Base-by-base conservation (phyloP, 768 basidiomycete genomes). In the Mycena vitilis region DNA sequence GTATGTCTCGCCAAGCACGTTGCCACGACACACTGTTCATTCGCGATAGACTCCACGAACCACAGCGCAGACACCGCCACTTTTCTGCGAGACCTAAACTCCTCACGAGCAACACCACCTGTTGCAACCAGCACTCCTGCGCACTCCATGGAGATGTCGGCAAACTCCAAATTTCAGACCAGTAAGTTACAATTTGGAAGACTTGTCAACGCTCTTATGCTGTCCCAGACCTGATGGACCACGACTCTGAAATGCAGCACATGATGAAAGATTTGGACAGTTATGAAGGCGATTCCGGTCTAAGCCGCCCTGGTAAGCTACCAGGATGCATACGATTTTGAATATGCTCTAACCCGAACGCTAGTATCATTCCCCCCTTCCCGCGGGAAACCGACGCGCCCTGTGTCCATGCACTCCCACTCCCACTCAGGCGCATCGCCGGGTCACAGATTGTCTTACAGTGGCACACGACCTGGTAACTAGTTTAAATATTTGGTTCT, bases 191-290 rank as follows among this genome's bases (percentile, higher is more conserved):
- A 22, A 18, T 18, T 38, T 48, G 38, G 30, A 13, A 13, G 42
- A 22, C 9, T 58, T 49, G 49, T 23, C 42, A 22, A 30, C 57
- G 66, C 71, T 25, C 72, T 52, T 40, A 63, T 76, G 13, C 67
- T 47, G n/a, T 73, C 52, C 62, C 63, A 92, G 91, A 92, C 79
- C 80, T 92, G 18, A 76, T 92, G 63, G 90, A 91, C 23, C 84
- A 87, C 63, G 89, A 93, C 72, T 89, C 90, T 3, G 90, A 90
- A 72, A 92, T 93, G 91, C 89, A 88, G 61, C 84, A 85, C 60
- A 87, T 83, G 12, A 86, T 93, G 73, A 82, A 85, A 36, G 86
- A 82, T 23, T 73, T 88, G 65, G 85, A 88, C 60, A 88, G 84
- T 72, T 87, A 81, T 69, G 88, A 87, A 44, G 83, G 76, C 44